phyloP scores from a whole-genome alignment of 2,329 filamentous ascomycete species.

The Nakataea oryzae region DNA sequence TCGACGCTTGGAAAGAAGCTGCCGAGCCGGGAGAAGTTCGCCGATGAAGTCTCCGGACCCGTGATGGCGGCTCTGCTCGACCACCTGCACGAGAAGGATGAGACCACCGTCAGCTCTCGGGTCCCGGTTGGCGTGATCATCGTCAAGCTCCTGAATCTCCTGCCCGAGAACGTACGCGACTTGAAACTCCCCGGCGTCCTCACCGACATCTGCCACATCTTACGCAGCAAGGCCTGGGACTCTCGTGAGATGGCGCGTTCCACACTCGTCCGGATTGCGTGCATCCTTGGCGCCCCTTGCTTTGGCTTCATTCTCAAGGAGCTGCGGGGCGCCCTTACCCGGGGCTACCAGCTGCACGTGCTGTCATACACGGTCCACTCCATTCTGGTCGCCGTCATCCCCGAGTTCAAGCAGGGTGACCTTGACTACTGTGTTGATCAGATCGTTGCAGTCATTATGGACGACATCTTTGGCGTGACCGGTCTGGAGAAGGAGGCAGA shows the following conservation, averaged over 20 bases:
- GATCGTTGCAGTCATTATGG: conserved; percentile 82
- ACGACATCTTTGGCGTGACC: conserved; percentile 87
- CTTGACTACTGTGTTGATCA: conserved; percentile 77
- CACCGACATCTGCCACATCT: conserved; percentile 85
- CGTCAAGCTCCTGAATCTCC: conserved; percentile 73
- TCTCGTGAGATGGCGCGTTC: conserved; percentile 84
- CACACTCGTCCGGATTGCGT: conserved; percentile 75
- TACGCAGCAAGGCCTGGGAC: conserved; percentile 81
- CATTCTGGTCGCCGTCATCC: conserved; percentile 66
- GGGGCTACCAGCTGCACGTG: conserved; percentile 89
- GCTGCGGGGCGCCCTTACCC: conserved; percentile 67
- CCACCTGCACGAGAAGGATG: conserved; percentile 89
- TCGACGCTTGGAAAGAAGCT: conserved; percentile 52
- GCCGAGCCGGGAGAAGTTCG: conserved; percentile 56
- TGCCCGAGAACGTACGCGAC: conserved; percentile 64
- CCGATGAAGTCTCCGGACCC: conserved; percentile 59
- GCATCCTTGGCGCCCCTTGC: conserved; percentile 69
- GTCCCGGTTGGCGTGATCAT: conserved; percentile 83
- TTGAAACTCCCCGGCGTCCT: conserved; percentile 71
- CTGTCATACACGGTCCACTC: conserved; percentile 92
- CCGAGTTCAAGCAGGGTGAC: conserved; percentile 67
- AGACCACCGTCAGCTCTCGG: conserved; percentile 85
- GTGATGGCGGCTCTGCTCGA: conserved; percentile 72
- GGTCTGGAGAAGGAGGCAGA: conserved; percentile 97
- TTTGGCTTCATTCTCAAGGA: conserved; percentile 93